phyloP scores from a whole-genome alignment of 2,329 filamentous ascomycete genomes.

The Westerdykella sp. region DNA sequence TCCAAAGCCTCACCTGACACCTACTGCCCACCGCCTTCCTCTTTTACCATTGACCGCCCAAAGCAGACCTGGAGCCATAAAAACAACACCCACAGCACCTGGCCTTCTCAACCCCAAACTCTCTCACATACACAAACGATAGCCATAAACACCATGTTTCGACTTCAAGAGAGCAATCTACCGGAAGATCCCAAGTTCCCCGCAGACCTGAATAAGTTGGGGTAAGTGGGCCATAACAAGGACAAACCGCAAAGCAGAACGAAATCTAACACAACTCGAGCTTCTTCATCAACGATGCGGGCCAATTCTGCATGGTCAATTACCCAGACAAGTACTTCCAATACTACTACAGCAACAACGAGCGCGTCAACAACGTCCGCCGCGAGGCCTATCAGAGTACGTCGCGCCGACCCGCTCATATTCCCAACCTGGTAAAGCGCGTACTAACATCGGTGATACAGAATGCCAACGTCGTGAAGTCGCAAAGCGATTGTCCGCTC shows the following conservation, averaged over 20 bases:
- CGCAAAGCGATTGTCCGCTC: slow-evolving; percentile 52
- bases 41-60: neutral
- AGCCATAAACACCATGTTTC: slow-evolving; percentile 57
- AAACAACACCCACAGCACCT: neutral
- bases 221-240: slow-evolving; percentile 47
- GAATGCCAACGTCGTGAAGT: slow-evolving; percentile 59
- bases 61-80: neutral
- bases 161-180: slow-evolving; percentile 60
- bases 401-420: neutral
- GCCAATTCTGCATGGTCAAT: slow-evolving; percentile 66
- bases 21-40: neutral
- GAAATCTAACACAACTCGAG: slow-evolving; percentile 40
- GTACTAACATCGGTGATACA: slow-evolving; percentile 31
- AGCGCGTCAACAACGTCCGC: slow-evolving; percentile 70
- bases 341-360: slow-evolving; percentile 66
- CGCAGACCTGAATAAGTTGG: slow-evolving; percentile 61
- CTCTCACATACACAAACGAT: neutral
- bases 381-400: slow-evolving; percentile 63
- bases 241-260: neutral
- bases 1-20: neutral
- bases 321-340: slow-evolving; percentile 66
- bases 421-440: neutral
- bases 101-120: neutral
- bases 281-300: slow-evolving; percentile 70
- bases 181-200: slow-evolving; percentile 61